A percentile compares a stretch with the other conserved stretches of the same genome.
These are phyloP conservation scores for Parmales sp. DNA, from an alignment of 108 stramenopile genomes.

Conservation along the genomic window DNA sequence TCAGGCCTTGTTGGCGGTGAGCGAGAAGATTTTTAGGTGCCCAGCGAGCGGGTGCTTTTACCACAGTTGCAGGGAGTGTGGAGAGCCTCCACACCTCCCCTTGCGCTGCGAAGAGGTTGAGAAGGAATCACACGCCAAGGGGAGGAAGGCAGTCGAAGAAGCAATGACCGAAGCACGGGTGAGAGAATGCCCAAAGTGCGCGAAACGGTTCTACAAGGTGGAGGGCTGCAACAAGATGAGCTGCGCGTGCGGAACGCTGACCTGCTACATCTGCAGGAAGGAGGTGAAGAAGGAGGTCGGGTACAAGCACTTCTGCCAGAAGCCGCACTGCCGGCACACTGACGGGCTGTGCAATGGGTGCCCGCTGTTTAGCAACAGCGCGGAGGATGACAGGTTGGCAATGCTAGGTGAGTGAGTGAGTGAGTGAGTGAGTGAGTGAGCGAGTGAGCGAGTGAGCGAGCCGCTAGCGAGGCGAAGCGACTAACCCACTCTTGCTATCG, in stretches of 20 bases:
- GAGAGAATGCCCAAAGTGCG: conserved; percentile 64
- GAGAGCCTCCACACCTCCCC: conserved; percentile 61
- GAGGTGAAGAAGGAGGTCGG: conserved; percentile 35
- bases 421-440: no score
- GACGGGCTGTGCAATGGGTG: conserved; percentile 60
- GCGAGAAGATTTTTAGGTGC: conserved; percentile 42
- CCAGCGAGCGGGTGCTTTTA: conserved; percentile 52
- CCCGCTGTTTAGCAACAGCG: conserved; percentile 51
- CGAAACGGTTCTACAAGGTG: conserved; percentile 27
- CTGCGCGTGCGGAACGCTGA: conserved; percentile 44
- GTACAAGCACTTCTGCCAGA: conserved; percentile 73
- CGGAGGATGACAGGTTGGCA: conserved; percentile 47
- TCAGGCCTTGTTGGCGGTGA: conserved; percentile 41
- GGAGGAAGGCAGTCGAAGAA: conserved; percentile 70
- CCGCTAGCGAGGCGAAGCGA: no score
- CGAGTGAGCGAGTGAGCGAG: no score
- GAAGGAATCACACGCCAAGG: conserved; percentile 43
- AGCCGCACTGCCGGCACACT: conserved; percentile 58
- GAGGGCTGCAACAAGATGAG: conserved; percentile 71
- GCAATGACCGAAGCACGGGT: conserved; percentile 69
- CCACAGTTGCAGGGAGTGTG: conserved; percentile 64
- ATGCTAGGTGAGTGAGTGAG: no score
- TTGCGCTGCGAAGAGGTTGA: conserved; percentile 65
- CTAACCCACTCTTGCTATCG: no score
- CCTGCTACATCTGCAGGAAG: conserved; percentile 69